Percentiles rank a stretch among this genome's conserved stretches.
These are phyloP conservation scores for Pyrenophora graminea DNA, from an alignment of 2,329 filamentous ascomycete species.

Conservation along the genomic window DNA sequence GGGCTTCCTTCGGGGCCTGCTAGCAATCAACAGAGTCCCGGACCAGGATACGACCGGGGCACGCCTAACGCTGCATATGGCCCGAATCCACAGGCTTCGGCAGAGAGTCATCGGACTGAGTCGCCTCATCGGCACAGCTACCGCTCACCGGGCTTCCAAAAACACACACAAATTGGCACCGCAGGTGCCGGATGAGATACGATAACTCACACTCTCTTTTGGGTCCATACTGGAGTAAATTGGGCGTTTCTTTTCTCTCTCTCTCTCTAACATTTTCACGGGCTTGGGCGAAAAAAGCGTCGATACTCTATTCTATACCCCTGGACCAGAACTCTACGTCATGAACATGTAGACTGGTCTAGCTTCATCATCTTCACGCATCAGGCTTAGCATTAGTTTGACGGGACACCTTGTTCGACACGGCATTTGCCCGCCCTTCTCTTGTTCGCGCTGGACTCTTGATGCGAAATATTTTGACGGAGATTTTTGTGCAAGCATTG, in stretches of 20 bases:
- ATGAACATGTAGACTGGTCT: constrained; percentile 14
- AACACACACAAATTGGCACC: constrained; percentile 43
- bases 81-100: constrained; percentile 38
- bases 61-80: constrained; percentile 43
- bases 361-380: constrained; percentile 11
- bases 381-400: constrained; percentile 25
- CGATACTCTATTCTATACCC: constrained; percentile 16
- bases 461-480: constrained; percentile 3
- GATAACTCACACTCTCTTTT: neutral
- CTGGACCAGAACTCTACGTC: constrained; percentile 12
- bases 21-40: constrained; percentile 34
- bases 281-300: constrained; percentile 17
- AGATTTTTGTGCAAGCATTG: constrained; percentile 10
- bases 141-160: constrained; percentile 43
- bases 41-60: constrained; percentile 36
- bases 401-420: constrained; percentile 23
- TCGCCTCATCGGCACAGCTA: constrained; percentile 47
- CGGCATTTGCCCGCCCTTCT: neutral
- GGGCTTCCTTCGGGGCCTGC: constrained; percentile 18
- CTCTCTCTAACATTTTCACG: constrained; percentile 18
- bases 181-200: constrained; percentile 41
- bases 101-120: constrained; percentile 42
- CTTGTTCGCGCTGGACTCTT: neutral
- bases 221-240: constrained; percentile 29
- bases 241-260: constrained; percentile 21